These are phyloP conservation scores for Aulographum hederae DNA, from an alignment of 2,329 filamentous ascomycete genomes.

Conservation along the genomic window DNA sequence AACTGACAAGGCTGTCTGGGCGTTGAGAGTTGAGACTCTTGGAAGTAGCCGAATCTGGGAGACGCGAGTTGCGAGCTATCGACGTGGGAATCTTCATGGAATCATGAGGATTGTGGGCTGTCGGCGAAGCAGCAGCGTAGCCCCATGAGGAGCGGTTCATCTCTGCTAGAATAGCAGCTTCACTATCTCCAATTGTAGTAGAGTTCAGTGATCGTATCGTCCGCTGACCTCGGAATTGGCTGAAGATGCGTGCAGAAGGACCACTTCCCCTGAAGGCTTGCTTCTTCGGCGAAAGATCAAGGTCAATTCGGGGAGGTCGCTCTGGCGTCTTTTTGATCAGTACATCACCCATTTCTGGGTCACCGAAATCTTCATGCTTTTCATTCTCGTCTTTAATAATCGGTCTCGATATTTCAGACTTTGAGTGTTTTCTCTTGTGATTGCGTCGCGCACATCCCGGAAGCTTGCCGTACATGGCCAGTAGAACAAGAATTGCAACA, in stretches of 20 bases:
- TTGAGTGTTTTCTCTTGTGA: not conserved
- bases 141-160: slow-evolving; percentile 1
- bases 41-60: not conserved
- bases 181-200: not conserved
- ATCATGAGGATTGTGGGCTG: slow-evolving; percentile 1
- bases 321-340: not conserved
- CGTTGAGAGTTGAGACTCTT: not conserved
- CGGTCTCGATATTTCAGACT: not conserved
- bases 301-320: not conserved
- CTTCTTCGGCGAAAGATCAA: slow-evolving; percentile 1
- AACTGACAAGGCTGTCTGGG: not conserved
- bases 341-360: not conserved
- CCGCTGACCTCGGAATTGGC: not conserved
- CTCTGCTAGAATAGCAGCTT: slow-evolving; percentile 1
- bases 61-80: slow-evolving; percentile 1
- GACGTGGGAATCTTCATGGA: slow-evolving; percentile 1
- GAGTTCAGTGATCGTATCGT: not conserved
- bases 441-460: too few relatives aligned
- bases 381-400: not conserved
- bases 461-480: not conserved
- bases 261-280: not conserved
- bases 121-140: not conserved
- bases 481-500: not conserved
- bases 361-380: not conserved
- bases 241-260: not conserved